Evolutionary conservation across 2,329 filamentous ascomycete genomes (phyloP).

Genomic region (Trichoderma cornu-damae): DNA sequence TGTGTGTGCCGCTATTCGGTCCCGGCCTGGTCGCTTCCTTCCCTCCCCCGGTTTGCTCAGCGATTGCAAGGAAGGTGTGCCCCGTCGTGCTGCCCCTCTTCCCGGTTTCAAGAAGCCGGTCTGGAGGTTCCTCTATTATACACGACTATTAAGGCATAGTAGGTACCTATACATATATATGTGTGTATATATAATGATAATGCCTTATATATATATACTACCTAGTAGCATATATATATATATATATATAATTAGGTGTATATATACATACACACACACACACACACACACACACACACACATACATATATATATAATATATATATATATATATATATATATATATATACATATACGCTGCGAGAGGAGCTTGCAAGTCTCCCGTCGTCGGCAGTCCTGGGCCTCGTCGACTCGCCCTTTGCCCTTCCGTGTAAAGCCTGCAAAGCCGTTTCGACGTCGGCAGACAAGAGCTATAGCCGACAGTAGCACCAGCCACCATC

Average conservation of each 20-base stretch:
- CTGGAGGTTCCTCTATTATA: neutral
- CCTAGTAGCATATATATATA: too few relatives aligned
- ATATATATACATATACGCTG: too few relatives aligned
- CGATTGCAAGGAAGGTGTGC: conserved; percentile 1
- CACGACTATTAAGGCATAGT: too few relatives aligned
- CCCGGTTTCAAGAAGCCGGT: neutral
- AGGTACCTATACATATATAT: too few relatives aligned
- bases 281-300: too few relatives aligned
- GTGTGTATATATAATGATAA: too few relatives aligned
- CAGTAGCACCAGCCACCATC: neutral
- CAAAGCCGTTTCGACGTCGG: neutral
- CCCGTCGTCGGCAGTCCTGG: neutral
- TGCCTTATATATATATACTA: neutral
- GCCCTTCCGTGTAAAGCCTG: neutral
- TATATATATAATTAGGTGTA: too few relatives aligned
- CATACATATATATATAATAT: too few relatives aligned
- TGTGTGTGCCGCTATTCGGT: neutral
- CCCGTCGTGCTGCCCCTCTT: conserved; percentile 2
- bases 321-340: neutral
- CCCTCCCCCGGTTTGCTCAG: neutral
- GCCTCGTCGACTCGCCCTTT: neutral
- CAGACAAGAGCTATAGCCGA: neutral
- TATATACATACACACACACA: too few relatives aligned
- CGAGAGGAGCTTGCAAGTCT: neutral
- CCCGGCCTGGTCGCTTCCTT: conserved; percentile 6